phyloP scores from a whole-genome alignment of 768 basidiomycete genomes.

The Suillus fuscotomentosus region DNA sequence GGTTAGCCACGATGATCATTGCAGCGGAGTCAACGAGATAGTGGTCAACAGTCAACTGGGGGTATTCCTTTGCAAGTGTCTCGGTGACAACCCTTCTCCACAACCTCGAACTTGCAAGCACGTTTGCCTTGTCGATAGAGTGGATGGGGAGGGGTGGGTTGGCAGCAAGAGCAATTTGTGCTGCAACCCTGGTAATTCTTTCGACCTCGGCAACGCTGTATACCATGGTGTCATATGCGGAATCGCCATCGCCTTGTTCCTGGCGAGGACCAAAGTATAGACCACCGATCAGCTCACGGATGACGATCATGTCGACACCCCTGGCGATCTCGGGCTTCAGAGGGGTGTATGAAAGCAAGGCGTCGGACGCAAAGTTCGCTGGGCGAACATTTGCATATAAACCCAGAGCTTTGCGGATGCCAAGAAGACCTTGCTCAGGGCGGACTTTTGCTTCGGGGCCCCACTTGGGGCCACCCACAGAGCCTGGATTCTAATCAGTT shows the following conservation, averaged over 20 bases:
- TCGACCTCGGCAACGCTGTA: constrained; percentile 92
- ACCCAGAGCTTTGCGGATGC: constrained; percentile 87
- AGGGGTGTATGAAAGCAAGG: constrained; percentile 85
- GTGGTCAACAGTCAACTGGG: constrained; percentile 84
- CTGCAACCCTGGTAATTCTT: constrained; percentile 94
- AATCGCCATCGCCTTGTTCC: constrained; percentile 72
- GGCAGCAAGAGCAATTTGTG: constrained; percentile 80
- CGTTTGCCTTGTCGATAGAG: constrained; percentile 98
- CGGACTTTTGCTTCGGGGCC: constrained; percentile 85
- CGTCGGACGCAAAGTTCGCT: constrained; percentile 91
- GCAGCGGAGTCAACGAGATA: constrained; percentile 94
- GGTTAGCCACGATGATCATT: constrained; percentile 91
- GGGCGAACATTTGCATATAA: constrained; percentile 99
- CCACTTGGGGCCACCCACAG: constrained; percentile 99
- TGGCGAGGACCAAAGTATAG: constrained; percentile 93
- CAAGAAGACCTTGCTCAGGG: constrained; percentile 88
- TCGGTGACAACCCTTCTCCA: constrained; percentile 95
- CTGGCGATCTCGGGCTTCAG: constrained; percentile 79
- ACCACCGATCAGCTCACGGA: constrained; percentile 96
- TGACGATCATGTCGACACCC: constrained; percentile 89
- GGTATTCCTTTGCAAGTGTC: constrained; percentile 81
- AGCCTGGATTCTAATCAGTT: constrained; percentile 51
- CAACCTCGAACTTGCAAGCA: constrained; percentile 88
- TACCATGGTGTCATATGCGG: constrained; percentile 90
- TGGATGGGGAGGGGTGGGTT: constrained; percentile 87